phyloP scores from a whole-genome alignment of 305 asterid species.

The Fraxinus nigra region DNA sequence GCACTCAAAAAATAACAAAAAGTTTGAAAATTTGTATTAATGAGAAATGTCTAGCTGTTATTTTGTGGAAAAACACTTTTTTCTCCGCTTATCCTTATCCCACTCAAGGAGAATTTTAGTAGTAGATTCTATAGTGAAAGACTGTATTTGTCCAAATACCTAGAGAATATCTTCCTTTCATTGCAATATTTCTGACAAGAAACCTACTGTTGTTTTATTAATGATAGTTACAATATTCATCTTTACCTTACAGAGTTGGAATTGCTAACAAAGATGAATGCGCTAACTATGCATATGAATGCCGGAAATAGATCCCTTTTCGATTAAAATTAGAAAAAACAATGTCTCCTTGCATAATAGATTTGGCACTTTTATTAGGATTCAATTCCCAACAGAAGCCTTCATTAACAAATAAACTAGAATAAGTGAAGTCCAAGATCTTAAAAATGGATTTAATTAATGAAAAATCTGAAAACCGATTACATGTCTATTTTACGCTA shows the following conservation, averaged over 20 bases:
- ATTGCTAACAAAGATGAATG: too few species aligned
- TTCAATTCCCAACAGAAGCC: neutral
- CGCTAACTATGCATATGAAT: too few species aligned
- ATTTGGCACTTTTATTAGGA: neutral
- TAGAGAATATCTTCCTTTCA: neutral
- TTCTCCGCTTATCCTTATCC: too few species aligned
- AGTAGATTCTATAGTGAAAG: neutral
- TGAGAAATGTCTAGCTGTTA: neutral
- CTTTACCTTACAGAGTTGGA: too few species aligned
- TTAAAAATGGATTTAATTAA: neutral
- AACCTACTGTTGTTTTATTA: neutral
- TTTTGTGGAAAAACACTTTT: neutral
- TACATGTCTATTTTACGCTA: neutral
- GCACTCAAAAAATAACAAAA: neutral
- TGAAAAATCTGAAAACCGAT: neutral
- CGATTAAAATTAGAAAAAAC: too few species aligned
- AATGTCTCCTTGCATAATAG: neutral
- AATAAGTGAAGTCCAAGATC: neutral
- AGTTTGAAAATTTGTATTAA: neutral
- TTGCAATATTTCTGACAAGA: neutral
- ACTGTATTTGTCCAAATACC: neutral
- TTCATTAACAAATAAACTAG: neutral
- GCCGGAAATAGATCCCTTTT: too few species aligned
- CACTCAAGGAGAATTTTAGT: too few species aligned
- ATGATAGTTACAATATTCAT: neutral